phyloP scores from a whole-genome alignment of 306 rosid species.

The Medicago ruthenica region DNA sequence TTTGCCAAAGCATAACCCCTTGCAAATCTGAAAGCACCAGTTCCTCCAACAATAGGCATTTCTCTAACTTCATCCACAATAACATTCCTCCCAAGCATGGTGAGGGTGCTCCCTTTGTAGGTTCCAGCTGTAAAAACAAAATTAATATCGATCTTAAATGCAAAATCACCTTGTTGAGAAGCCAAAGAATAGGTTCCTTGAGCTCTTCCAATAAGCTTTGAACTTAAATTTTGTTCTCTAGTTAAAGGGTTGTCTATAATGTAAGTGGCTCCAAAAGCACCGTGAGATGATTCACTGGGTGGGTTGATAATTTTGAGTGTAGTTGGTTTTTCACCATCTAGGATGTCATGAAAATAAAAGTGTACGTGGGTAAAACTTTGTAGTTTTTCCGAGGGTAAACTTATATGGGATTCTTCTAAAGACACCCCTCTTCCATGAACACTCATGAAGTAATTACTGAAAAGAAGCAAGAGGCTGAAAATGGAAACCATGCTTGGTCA shows the following conservation, averaged over 20 bases:
- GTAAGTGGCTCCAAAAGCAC: conserved; percentile 39
- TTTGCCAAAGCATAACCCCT: conserved; percentile 50
- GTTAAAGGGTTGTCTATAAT: conserved; percentile 48
- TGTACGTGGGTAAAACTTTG: conserved; percentile 45
- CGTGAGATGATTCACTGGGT: conserved; percentile 15
- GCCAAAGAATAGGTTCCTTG: conserved; percentile 53
- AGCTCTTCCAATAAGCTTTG: conserved; percentile 51
- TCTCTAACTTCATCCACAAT: conserved; percentile 36
- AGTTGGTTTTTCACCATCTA: conserved; percentile 24
- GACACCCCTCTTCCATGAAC: conserved; percentile 12
- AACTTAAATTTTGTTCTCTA: conserved; percentile 30
- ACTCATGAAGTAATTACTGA: background rate
- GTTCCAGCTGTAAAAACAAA: conserved; percentile 42
- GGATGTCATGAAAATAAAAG: conserved; percentile 59
- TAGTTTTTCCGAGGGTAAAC: background rate
- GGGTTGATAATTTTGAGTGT: conserved; percentile 30
- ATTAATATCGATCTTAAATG: conserved; percentile 47
- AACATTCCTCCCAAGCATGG: conserved; percentile 52
- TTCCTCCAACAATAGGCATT: conserved; percentile 54
- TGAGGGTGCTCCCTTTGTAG: conserved; percentile 47
- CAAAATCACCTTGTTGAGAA: conserved; percentile 49
- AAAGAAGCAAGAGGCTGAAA: background rate
- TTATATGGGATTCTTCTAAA: conserved; percentile 13
- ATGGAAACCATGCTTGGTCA: conserved; percentile 9
- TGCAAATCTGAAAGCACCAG: conserved; percentile 46